Evolutionary conservation across 176 grass and related monocot species (phyloP).

Genomic region (Urochloa ruziziensis): DNA sequence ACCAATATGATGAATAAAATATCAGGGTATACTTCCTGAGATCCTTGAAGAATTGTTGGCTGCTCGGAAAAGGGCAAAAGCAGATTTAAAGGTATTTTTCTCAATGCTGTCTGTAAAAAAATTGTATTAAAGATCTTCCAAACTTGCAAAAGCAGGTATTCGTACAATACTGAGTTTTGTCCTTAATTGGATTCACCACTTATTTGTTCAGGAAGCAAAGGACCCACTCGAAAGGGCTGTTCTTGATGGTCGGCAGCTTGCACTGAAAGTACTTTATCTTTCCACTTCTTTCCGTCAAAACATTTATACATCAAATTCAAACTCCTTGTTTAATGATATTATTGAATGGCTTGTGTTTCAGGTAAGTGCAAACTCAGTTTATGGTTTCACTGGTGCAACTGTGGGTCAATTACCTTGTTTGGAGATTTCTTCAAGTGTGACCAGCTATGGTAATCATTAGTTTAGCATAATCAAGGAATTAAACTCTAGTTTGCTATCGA

Average conservation of each 20-base stretch:
- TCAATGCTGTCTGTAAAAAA: slow-evolving; percentile 13
- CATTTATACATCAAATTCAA: not conserved
- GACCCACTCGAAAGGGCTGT: slow-evolving; percentile 91
- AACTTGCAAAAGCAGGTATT: slow-evolving; percentile 22
- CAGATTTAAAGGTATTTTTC: slow-evolving; percentile 88
- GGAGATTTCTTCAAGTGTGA: slow-evolving; percentile 98
- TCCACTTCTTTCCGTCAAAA: not conserved
- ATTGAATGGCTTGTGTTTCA: slow-evolving; percentile 37
- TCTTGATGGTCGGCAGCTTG: slow-evolving; percentile 95
- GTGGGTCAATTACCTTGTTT: slow-evolving; percentile 96
- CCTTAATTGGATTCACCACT: slow-evolving; percentile 14
- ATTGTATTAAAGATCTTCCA: slow-evolving; percentile 11
- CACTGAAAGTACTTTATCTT: slow-evolving; percentile 68
- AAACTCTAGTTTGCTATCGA: not conserved
- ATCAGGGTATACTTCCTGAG: slow-evolving; percentile 98
- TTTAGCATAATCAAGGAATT: slow-evolving; percentile 26
- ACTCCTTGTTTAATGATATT: slow-evolving; percentile 27
- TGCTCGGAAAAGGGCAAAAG: slow-evolving; percentile 99
- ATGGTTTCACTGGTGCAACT: slow-evolving; percentile 98
- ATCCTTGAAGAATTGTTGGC: slow-evolving; percentile 93
- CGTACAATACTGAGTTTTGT: slow-evolving; percentile 23
- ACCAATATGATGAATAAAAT: slow-evolving; percentile 19
- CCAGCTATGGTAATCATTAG: slow-evolving; percentile 76
- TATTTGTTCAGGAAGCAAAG: slow-evolving; percentile 81
- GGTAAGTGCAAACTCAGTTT: slow-evolving; percentile 98